phyloP scores from a whole-genome alignment of 371 early-diverging fungal species.

The Mortierella sp. region DNA sequence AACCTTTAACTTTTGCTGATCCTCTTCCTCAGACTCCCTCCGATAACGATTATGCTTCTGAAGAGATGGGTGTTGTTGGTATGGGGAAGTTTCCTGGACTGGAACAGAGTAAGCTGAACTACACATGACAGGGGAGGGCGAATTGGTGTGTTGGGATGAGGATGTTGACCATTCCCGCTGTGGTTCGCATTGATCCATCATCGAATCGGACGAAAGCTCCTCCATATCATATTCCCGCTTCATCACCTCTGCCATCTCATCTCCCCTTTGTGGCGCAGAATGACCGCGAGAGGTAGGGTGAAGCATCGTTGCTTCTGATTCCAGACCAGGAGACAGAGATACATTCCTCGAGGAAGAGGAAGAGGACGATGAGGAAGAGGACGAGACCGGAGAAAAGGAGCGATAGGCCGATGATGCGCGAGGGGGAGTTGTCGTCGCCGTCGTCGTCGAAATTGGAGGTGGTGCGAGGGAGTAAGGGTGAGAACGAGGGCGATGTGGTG shows the following conservation, averaged over 20 bases:
- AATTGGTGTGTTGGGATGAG: constrained; percentile 38
- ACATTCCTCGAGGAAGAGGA: constrained; percentile 28
- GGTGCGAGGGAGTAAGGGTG: neutral
- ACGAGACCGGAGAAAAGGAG: constrained; percentile 28
- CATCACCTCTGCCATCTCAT: constrained; percentile 12
- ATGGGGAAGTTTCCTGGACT: neutral
- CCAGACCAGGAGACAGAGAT: constrained; percentile 14
- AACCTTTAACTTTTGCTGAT: neutral
- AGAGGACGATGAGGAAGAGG: constrained; percentile 19
- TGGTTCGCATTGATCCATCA: constrained; percentile 55
- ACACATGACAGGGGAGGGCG: constrained; percentile 48
- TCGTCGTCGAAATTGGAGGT: neutral
- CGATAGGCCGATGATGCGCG: constrained; percentile 12
- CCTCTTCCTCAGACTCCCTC: neutral
- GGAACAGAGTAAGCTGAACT: constrained; percentile 3
- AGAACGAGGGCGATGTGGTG: constrained; percentile 11
- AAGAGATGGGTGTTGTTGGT: neutral
- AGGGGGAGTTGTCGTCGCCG: neutral
- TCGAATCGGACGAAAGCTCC: constrained; percentile 28
- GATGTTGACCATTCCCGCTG: constrained; percentile 39
- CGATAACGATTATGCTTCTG: neutral
- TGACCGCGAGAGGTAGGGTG: constrained; percentile 1
- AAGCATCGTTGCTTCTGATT: constrained; percentile 12
- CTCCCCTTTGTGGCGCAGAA: neutral
- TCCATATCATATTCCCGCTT: constrained; percentile 29